Percentiles rank a stretch among this genome's conserved stretches.
Conservation (phyloP, 106 monocot genomes). For the Chionographis japonica region DNA sequence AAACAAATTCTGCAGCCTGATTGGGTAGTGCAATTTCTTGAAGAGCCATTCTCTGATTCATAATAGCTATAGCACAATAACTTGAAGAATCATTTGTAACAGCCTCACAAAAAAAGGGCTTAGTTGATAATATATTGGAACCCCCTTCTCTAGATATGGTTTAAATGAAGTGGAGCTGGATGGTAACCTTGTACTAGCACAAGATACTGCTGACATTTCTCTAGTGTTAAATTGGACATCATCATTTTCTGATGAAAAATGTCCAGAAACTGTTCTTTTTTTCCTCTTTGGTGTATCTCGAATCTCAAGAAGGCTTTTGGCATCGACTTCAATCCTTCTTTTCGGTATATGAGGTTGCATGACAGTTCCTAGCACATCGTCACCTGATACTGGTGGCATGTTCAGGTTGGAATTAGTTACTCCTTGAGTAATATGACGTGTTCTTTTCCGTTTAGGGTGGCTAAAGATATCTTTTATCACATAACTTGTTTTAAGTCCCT, state of each 20-base stretch:
- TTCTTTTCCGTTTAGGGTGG: constrained; percentile 50
- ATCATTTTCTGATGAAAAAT: background rate
- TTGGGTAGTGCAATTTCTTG: background rate
- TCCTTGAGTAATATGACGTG: constrained; percentile 9
- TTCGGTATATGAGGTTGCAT: constrained; percentile 3
- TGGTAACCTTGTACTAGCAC: constrained; percentile 28
- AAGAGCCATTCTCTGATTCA: constrained; percentile 5
- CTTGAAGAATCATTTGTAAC: constrained; percentile 2
- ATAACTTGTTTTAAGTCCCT: constrained; percentile 1
- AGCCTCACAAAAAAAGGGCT: constrained; percentile 2
- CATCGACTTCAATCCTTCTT: constrained; percentile 9
- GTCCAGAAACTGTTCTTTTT: constrained; percentile 23
- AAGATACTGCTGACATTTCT: background rate
- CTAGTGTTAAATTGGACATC: constrained; percentile 1
- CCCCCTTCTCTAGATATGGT: constrained; percentile 12
- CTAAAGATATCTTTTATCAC: constrained; percentile 3
- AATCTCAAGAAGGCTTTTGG: constrained; percentile 30
- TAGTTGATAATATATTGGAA: background rate
- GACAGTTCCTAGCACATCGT: constrained; percentile 2
- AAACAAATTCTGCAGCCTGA: background rate
- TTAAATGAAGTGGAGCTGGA: constrained; percentile 2
- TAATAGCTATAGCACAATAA: constrained; percentile 4
- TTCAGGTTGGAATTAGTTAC: constrained; percentile 1
- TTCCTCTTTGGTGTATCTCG: constrained; percentile 35
- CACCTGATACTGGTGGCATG: constrained; percentile 1